Base-by-base conservation (phyloP, 2,329 filamentous ascomycete species). In the Fusarium nisikadoi region DNA sequence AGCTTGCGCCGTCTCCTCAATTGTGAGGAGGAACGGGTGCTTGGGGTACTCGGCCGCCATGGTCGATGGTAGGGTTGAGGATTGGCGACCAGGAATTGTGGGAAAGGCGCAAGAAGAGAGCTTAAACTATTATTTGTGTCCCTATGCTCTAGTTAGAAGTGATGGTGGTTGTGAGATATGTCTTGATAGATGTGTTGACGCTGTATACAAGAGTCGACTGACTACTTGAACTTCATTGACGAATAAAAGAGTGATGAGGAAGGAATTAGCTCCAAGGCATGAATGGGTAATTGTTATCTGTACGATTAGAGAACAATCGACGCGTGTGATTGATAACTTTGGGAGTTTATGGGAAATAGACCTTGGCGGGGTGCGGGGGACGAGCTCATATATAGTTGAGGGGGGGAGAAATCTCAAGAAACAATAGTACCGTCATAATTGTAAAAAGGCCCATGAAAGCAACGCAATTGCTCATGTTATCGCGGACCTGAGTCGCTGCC, bases 21-120 rank as follows among this genome's bases (percentile, higher is more conserved):
- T 85, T 27, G 87, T 80, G 54, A 93, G 86, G 65, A 91, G 86
- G 77, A 90, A 91, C 33, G 89, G 88, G 75, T 90, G 89, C 57
- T 83, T 84, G 60, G 85, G 80, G 71, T 86, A 88, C 60, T 84
- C 83, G 73, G 84, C 80, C 84, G 84, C 80, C 84, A 86, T 86
- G 67, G 71, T 75, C 73, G 62, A 72, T 55, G 27, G 27, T 29
- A 29, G 66, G 42, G 50, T 60, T 55, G 20, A 20, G 31, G 29
- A 35, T 43, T 27, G 36, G 53, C 46, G 65, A 66, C 65, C 62
- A 46, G 54, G 50, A 23, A 57, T 36, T 38, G 57, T 50, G 47
- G 23, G n/a, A 47, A 39, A 36, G 41, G 36, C 29, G 43, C 42
- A 52, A 33, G 54, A 23, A 42, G 49, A 33, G 39, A 49, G n/a